A percentile compares a stretch with the other conserved stretches of the same genome.
These are phyloP conservation scores for Populus hybrid DNA, from an alignment of 441 rosid genomes.

Conservation along the genomic window DNA sequence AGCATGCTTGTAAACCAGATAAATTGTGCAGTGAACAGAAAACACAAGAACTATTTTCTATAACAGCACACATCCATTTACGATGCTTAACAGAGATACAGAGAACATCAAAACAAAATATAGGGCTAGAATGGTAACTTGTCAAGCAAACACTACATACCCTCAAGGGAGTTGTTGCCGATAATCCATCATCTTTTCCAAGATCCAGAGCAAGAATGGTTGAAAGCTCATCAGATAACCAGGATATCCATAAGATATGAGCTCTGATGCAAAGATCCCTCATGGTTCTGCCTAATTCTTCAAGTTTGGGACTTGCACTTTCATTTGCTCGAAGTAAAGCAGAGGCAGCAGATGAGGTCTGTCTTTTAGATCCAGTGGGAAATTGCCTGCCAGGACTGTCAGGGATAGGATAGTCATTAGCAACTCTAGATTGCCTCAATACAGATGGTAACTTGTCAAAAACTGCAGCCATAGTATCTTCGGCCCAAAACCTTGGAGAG, in stretches of 20 bases:
- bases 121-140: neutral
- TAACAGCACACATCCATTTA: neutral
- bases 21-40: neutral
- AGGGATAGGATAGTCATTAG: slow-evolving; percentile 36
- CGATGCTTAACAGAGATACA: neutral
- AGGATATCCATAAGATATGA: slow-evolving; percentile 84
- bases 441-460: slow-evolving; percentile 70
- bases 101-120: neutral
- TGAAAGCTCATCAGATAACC: slow-evolving; percentile 86
- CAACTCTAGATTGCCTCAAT: slow-evolving; percentile 56
- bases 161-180: slow-evolving; percentile 72
- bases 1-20: slow-evolving; percentile 1
- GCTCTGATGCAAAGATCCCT: slow-evolving; percentile 84
- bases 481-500: slow-evolving; percentile 94
- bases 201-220: slow-evolving; percentile 66
- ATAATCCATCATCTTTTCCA: slow-evolving; percentile 77
- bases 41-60: neutral
- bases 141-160: slow-evolving; percentile 39
- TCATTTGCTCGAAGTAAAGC: slow-evolving; percentile 89
- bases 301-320: slow-evolving; percentile 70
- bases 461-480: slow-evolving; percentile 52
- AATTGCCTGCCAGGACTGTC: slow-evolving; percentile 56
- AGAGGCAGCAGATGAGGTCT: slow-evolving; percentile 69
- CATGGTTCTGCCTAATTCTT: slow-evolving; percentile 55
- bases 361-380: slow-evolving; percentile 54